phyloP scores from a whole-genome alignment of 306 rosid species.

The Argentina anserina region DNA sequence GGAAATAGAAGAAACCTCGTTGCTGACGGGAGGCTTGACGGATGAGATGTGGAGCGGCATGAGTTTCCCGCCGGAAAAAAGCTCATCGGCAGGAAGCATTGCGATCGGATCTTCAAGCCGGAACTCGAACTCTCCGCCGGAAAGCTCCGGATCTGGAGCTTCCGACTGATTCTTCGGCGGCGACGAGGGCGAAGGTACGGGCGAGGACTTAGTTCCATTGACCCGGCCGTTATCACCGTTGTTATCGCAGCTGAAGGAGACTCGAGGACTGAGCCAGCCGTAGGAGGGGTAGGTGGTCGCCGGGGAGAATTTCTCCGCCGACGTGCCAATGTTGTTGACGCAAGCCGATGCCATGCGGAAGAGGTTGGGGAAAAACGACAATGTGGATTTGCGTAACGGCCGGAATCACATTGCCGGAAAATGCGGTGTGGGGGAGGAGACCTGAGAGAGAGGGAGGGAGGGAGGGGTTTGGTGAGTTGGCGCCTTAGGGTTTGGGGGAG shows the following conservation, averaged over 20 bases:
- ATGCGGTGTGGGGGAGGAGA: background rate
- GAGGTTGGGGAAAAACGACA: background rate
- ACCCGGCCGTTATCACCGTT: slow-evolving; percentile 26
- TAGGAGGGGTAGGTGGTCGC: slow-evolving; percentile 44
- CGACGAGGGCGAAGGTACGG: slow-evolving; percentile 3
- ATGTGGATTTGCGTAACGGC: background rate
- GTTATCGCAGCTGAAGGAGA: slow-evolving; percentile 49
- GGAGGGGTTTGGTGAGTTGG: slow-evolving; percentile 6
- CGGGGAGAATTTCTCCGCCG: slow-evolving; percentile 64
- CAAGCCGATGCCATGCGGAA: slow-evolving; percentile 82
- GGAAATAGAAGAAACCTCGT: background rate
- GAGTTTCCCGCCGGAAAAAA: slow-evolving; percentile 85
- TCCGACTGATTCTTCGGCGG: slow-evolving; percentile 9
- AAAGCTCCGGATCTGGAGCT: slow-evolving; percentile 49
- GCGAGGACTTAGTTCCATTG: slow-evolving; percentile 7
- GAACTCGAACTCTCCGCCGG: slow-evolving; percentile 69
- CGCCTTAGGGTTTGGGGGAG: slow-evolving; percentile 21
- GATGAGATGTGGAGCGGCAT: slow-evolving; percentile 60
- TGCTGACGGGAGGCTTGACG: slow-evolving; percentile 28
- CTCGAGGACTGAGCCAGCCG: slow-evolving; percentile 60
- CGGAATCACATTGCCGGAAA: slow-evolving; percentile 14
- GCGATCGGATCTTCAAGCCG: slow-evolving; percentile 68
- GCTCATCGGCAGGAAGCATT: slow-evolving; percentile 94
- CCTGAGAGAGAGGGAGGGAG: slow-evolving; percentile 1
- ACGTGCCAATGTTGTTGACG: slow-evolving; percentile 67